These are phyloP conservation scores for Ascochyta viciae-villosae DNA, from an alignment of 2,329 filamentous ascomycete species.

Conservation along the genomic window DNA sequence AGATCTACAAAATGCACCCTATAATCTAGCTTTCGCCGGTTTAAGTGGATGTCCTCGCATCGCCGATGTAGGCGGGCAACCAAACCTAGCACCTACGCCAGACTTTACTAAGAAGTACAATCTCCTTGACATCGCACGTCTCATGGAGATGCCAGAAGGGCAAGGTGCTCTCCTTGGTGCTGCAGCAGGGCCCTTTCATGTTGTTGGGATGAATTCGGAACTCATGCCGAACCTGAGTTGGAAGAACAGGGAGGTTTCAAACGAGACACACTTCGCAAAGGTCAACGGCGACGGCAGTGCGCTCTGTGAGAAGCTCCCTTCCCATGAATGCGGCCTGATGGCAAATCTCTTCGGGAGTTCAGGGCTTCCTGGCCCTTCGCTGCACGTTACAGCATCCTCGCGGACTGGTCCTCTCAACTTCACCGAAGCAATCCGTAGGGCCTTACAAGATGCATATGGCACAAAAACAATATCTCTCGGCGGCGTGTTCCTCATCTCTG, in stretches of 20 bases:
- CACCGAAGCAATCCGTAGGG: constrained; percentile 22
- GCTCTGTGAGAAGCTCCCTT: constrained; percentile 14
- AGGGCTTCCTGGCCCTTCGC: constrained; percentile 17
- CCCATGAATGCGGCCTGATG: constrained; percentile 25
- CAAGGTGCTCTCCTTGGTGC: constrained; percentile 24
- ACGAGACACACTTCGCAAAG: constrained; percentile 18
- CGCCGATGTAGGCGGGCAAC: constrained; percentile 55
- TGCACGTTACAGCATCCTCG: constrained; percentile 21
- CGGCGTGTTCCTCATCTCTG: constrained; percentile 21
- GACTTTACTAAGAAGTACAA: constrained; percentile 17
- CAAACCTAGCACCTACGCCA: constrained; percentile 30
- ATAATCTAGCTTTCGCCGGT: constrained; percentile 50
- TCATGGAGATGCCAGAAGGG: constrained; percentile 22
- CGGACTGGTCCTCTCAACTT: constrained; percentile 21
- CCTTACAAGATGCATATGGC: constrained; percentile 14
- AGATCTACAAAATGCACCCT: constrained; percentile 50
- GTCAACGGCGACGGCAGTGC: constrained; percentile 14
- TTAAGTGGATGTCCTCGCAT: constrained; percentile 51
- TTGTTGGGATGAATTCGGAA: constrained; percentile 24
- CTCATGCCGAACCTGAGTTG: constrained; percentile 23
- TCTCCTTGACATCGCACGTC: constrained; percentile 13
- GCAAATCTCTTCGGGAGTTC: constrained; percentile 24
- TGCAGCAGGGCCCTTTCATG: constrained; percentile 24
- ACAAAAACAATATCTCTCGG: constrained; percentile 20
- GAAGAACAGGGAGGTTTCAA: constrained; percentile 4